phyloP scores from a whole-genome alignment of 306 rosid species.

The Lablab purpureus region DNA sequence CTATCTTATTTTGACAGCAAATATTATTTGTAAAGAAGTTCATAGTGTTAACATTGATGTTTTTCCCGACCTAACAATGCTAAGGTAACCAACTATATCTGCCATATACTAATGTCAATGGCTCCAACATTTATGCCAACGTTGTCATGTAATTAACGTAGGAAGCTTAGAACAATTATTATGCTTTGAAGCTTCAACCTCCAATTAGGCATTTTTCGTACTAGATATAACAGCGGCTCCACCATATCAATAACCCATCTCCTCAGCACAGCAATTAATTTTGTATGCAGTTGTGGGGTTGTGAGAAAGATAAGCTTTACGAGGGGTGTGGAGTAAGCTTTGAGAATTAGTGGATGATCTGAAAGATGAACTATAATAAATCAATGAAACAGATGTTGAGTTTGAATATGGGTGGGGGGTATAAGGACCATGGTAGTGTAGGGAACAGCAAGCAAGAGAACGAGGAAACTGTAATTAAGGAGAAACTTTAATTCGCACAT shows the following conservation, averaged over 20 bases:
- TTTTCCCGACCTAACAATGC: not conserved
- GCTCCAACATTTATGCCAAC: not conserved
- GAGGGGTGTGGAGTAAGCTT: not conserved
- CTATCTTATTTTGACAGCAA: not conserved
- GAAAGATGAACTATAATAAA: not conserved
- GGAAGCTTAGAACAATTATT: not conserved
- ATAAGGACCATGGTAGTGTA: not conserved
- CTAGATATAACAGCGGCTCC: not conserved
- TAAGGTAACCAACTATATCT: not conserved
- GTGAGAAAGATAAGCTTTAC: not conserved
- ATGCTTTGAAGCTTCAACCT: not conserved
- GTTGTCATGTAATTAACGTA: not conserved
- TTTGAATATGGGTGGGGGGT: not conserved
- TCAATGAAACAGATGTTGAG: not conserved
- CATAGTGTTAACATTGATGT: not conserved
- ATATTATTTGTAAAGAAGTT: not conserved
- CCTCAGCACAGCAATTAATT: not conserved
- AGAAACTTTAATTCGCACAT: not conserved
- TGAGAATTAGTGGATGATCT: conserved; percentile 8
- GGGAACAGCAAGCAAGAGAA: not conserved
- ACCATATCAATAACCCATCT: not conserved
- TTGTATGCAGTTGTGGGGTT: conserved; percentile 7
- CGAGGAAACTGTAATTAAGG: not conserved
- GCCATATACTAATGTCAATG: not conserved
- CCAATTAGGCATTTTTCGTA: not conserved